Base-by-base conservation (phyloP, 2,329 filamentous ascomycete genomes). In the Phoma herbarum region DNA sequence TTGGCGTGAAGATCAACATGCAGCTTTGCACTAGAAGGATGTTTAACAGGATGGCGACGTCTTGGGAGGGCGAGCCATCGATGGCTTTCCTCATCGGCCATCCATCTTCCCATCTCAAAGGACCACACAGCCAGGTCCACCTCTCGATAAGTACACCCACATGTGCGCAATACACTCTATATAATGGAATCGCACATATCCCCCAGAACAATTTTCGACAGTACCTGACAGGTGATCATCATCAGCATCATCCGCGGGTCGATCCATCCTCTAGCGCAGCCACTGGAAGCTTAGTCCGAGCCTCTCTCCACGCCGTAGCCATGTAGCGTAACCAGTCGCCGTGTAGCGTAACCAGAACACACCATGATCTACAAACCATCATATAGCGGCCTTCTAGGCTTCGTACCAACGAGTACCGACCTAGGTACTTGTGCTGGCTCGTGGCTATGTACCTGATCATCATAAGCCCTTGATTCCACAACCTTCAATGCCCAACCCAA, bases 181-280 rank as follows among this genome's bases (percentile, higher is more conserved):
- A 37, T 18, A 6, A 20, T 37, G 3, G n/a, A 18, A n/a, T 37
- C n/a, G 33, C 16, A 18, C 25, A 29, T 22, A 18, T n/a, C 7
- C 45, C 20, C 20, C 28, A 29, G 16, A 29, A 44, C 8, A 11
- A 4, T 1, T 33, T 16, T 33, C 11, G 5, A 18, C 33, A 37
- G n/a, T 26, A 33, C 44, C 46, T 39, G 10, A 10, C 33, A 20
- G 23, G 6, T 42, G 44, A 55, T 48, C 37, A n/a, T 35, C 43
- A 33, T 44, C 26, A 54, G 44, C 52, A 54, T 54, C 37, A 29
- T 39, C 22, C 39, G 18, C 23, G 39, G 52, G 12, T 26, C 23
- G 45, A 48, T 50, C 52, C 26, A 42, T 18, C 31, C 39, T 18
- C 23, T 56, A 50, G 39, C 39, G 52, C 39, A 39, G 29, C 46